phyloP scores from a whole-genome alignment of 2,329 filamentous ascomycete species.

The Ophiostoma sp. region DNA sequence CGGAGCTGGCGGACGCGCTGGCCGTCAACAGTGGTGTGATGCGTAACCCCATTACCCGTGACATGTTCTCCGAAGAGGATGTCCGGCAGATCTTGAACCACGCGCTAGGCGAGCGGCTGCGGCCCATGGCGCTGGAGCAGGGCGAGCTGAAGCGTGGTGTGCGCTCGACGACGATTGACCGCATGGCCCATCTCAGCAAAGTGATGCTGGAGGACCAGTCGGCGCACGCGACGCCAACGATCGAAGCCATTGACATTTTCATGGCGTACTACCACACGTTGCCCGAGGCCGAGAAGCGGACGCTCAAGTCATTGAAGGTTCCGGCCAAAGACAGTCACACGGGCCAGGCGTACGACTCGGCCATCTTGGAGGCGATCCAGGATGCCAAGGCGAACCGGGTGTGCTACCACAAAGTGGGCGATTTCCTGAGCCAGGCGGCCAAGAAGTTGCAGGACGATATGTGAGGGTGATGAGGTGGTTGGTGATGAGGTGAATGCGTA shows the following conservation, averaged over 20 bases:
- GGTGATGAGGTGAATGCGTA: neutral
- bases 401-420: slow-evolving; percentile 32
- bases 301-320: slow-evolving; percentile 33
- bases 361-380: slow-evolving; percentile 35
- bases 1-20: slow-evolving; percentile 35
- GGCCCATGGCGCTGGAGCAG: slow-evolving; percentile 32
- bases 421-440: slow-evolving; percentile 30
- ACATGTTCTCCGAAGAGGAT: slow-evolving; percentile 35
- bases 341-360: slow-evolving; percentile 34
- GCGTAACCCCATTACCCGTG: slow-evolving; percentile 37
- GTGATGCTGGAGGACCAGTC: slow-evolving; percentile 34
- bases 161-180: slow-evolving; percentile 32
- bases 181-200: slow-evolving; percentile 30
- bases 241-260: slow-evolving; percentile 35
- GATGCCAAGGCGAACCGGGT: slow-evolving; percentile 36
- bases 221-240: slow-evolving; percentile 29
- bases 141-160: slow-evolving; percentile 33
- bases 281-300: slow-evolving; percentile 33
- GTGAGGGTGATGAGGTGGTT: neutral
- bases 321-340: slow-evolving; percentile 36
- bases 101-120: slow-evolving; percentile 33
- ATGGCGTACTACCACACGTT: slow-evolving; percentile 33
- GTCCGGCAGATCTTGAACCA: slow-evolving; percentile 34
- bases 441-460: slow-evolving; percentile 15
- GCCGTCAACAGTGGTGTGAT: slow-evolving; percentile 34